A percentile compares a stretch with the other conserved stretches of the same genome.
Conservation (phyloP, 1,139 yeast species). For the Nakaseomyces kungkrabaensis region DNA sequence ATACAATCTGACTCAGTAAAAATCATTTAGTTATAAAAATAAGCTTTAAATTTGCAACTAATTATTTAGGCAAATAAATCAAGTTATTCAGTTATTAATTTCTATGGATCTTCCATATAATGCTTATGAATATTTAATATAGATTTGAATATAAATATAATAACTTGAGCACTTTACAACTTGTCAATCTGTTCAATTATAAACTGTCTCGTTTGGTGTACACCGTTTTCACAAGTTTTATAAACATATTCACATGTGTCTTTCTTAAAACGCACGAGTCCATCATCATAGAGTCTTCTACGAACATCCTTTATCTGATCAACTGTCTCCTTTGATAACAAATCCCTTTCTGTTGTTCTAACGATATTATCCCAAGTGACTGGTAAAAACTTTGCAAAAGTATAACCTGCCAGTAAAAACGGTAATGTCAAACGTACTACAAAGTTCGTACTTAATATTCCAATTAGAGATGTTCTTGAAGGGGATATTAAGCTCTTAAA, state of each 20-base stretch:
- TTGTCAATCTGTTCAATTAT: slow-evolving; percentile 6
- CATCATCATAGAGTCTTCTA: slow-evolving; percentile 10
- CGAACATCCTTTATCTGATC: slow-evolving; percentile 10
- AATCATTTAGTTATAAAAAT: too few species aligned
- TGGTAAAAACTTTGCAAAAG: slow-evolving; percentile 18
- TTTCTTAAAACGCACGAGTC: slow-evolving; percentile 8
- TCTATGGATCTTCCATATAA: background rate
- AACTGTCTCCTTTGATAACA: slow-evolving; percentile 14
- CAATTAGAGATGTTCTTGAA: slow-evolving; percentile 9
- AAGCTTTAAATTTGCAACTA: too few species aligned
- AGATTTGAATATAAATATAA: background rate
- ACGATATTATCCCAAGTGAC: slow-evolving; percentile 15
- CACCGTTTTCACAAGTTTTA: slow-evolving; percentile 8
- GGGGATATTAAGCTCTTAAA: slow-evolving; percentile 5
- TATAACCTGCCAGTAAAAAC: slow-evolving; percentile 14
- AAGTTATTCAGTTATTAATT: too few species aligned
- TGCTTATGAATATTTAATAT: background rate
- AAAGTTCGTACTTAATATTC: slow-evolving; percentile 15
- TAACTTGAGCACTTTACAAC: background rate
- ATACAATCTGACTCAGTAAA: too few species aligned
- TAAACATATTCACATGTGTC: slow-evolving; percentile 6
- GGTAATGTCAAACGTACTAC: slow-evolving; percentile 24
- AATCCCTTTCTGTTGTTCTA: slow-evolving; percentile 12
- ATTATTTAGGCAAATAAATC: too few species aligned
- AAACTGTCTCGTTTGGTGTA: slow-evolving; percentile 9